A percentile compares a stretch with the other conserved stretches of the same genome.
Evolutionary conservation across 805 yeast genomes (phyloP).

Genomic region (Myxozyma melibiosi): DNA sequence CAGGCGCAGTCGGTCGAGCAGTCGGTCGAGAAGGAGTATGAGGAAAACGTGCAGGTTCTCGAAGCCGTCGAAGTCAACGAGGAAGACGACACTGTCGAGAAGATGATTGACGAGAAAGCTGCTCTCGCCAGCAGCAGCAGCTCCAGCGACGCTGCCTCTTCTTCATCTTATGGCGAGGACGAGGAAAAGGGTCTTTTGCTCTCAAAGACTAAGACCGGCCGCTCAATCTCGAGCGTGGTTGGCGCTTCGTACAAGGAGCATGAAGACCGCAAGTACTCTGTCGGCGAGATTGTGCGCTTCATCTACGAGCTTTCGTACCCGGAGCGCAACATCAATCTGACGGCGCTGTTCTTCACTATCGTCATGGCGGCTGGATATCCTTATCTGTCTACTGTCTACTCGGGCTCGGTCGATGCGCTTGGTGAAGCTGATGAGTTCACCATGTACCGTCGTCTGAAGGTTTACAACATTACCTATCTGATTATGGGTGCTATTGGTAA

Average conservation of each 20-base stretch:
- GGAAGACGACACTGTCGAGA: slow-evolving; percentile 17
- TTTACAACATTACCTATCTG: slow-evolving; percentile 45
- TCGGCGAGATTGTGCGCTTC: slow-evolving; percentile 15
- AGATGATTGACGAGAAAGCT: slow-evolving; percentile 28
- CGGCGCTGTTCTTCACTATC: slow-evolving; percentile 22
- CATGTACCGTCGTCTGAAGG: slow-evolving; percentile 44
- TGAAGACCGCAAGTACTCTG: slow-evolving; percentile 16
- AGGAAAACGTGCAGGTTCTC: slow-evolving; percentile 13
- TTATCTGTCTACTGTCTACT: slow-evolving; percentile 45
- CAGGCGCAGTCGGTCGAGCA: slow-evolving; percentile 36
- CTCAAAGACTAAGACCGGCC: slow-evolving; percentile 22
- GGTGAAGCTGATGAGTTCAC: slow-evolving; percentile 37
- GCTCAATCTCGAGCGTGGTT: slow-evolving; percentile 24
- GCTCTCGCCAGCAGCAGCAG: slow-evolving; percentile 25
- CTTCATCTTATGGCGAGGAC: slow-evolving; percentile 10
- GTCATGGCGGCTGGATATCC: slow-evolving; percentile 33
- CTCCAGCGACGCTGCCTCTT: slow-evolving; percentile 10
- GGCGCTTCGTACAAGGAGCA: not conserved
- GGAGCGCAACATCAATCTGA: slow-evolving; percentile 20
- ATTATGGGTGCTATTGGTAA: slow-evolving; percentile 46
- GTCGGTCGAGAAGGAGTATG: slow-evolving; percentile 19
- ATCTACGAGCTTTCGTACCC: slow-evolving; percentile 20
- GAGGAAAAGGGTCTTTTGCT: slow-evolving; percentile 18
- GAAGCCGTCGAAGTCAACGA: slow-evolving; percentile 24
- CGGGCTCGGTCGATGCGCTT: slow-evolving; percentile 41